These are phyloP conservation scores for Albifimbria verrucaria DNA, from an alignment of 2,329 filamentous ascomycete species.

Conservation along the genomic window DNA sequence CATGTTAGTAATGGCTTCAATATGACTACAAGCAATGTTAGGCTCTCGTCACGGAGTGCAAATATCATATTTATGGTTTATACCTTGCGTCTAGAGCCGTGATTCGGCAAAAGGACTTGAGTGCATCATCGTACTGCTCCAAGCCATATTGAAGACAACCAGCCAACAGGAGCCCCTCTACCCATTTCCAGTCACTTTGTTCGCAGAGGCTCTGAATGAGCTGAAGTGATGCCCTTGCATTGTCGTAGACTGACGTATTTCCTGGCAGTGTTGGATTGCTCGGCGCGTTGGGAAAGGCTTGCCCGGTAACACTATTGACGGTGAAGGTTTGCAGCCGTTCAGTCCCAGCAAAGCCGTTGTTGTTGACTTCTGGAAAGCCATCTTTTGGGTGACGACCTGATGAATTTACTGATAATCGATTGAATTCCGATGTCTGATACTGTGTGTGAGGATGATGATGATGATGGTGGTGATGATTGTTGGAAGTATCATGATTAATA, in stretches of 20 bases:
- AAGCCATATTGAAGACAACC: constrained; percentile 91
- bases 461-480: background rate
- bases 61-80: constrained; percentile 26
- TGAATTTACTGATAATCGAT: background rate
- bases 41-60: constrained; percentile 14
- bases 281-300: constrained; percentile 11
- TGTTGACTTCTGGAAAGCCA: no score
- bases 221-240: constrained; percentile 66
- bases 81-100: constrained; percentile 54
- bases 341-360: background rate
- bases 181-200: constrained; percentile 82
- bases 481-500: background rate
- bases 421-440: background rate
- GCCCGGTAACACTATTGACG: constrained; percentile 5
- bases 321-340: background rate
- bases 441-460: no score
- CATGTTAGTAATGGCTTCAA: constrained; percentile 91
- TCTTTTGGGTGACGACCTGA: no score
- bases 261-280: constrained; percentile 11
- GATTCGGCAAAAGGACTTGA: constrained; percentile 70
- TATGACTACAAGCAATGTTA: constrained; percentile 56
- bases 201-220: constrained; percentile 72
- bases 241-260: constrained; percentile 37
- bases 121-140: constrained; percentile 74
- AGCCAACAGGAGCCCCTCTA: constrained; percentile 86